These are phyloP conservation scores for Termitomyces sp. DNA, from an alignment of 768 basidiomycete genomes.

Conservation along the genomic window DNA sequence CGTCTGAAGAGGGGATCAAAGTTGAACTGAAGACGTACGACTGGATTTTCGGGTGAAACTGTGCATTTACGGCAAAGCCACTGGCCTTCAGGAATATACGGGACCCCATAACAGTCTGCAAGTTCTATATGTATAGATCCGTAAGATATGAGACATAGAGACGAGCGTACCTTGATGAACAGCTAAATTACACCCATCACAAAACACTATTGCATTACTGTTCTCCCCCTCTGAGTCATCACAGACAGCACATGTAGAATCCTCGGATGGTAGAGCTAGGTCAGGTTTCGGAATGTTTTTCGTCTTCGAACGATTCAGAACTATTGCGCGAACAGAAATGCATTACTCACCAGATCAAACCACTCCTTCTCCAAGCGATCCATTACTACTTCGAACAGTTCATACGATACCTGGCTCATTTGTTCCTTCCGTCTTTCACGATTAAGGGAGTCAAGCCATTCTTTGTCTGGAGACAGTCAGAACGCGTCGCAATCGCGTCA, in stretches of 20 bases:
- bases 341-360: conserved; percentile 82
- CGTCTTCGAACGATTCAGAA: conserved; percentile 46
- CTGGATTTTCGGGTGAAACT: conserved; percentile 94
- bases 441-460: conserved; percentile 91
- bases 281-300: conserved; percentile 92
- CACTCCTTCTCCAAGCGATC: conserved; percentile 98
- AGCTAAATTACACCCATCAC: conserved; percentile 97
- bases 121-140: not conserved
- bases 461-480: conserved; percentile 60
- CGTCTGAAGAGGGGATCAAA: not conserved
- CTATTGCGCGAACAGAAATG: not conserved
- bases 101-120: conserved; percentile 96
- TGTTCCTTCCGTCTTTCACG: conserved; percentile 75
- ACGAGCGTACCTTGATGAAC: conserved; percentile 88
- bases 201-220: conserved; percentile 98
- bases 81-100: conserved; percentile 98
- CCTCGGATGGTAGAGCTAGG: conserved; percentile 86
- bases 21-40: conserved; percentile 51
- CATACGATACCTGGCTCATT: conserved; percentile 69
- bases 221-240: conserved; percentile 99
- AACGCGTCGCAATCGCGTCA: not conserved
- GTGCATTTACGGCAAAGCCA: conserved; percentile 99
- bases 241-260: conserved; percentile 94
- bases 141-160: not conserved
- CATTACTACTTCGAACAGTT: conserved; percentile 95